Evolutionary conservation across 805 yeast genomes (phyloP).

Genomic region (Ogataea haglerorum): DNA sequence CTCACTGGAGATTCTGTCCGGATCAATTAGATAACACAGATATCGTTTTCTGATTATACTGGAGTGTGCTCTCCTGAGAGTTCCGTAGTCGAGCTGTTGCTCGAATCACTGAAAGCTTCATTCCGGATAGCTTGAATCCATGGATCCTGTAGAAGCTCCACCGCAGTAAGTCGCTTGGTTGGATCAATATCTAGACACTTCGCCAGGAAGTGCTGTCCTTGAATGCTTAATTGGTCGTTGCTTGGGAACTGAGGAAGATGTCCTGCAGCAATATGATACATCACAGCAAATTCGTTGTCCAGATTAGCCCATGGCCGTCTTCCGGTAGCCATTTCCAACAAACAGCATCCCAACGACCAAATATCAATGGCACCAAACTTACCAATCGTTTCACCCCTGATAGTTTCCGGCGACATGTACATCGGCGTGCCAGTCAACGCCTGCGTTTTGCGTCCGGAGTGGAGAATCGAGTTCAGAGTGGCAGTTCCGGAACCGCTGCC

Average conservation of each 20-base stretch:
- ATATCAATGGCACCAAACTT: constrained; percentile 73
- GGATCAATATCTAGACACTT: constrained; percentile 85
- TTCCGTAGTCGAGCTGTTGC: constrained; percentile 20
- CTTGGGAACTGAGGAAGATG: constrained; percentile 84
- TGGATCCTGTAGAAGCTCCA: constrained; percentile 80
- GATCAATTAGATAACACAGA: constrained; percentile 54
- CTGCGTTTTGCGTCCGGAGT: constrained; percentile 27
- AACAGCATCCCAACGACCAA: constrained; percentile 97
- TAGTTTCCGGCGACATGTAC: constrained; percentile 98
- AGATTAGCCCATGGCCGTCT: constrained; percentile 93
- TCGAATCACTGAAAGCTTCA: constrained; percentile 57
- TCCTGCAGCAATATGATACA: constrained; percentile 97
- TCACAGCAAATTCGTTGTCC: constrained; percentile 97
- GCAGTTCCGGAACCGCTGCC: constrained; percentile 14
- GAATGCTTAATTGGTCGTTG: constrained; percentile 68
- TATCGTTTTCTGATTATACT: constrained; percentile 37
- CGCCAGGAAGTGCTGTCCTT: constrained; percentile 67
- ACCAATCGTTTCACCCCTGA: constrained; percentile 68
- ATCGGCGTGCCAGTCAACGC: constrained; percentile 90
- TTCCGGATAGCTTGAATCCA: constrained; percentile 78
- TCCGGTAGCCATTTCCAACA: constrained; percentile 95
- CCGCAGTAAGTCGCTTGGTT: constrained; percentile 72
- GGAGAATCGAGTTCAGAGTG: constrained; percentile 17
- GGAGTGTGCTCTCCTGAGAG: constrained; percentile 11
- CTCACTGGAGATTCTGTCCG: constrained; percentile 70